A percentile compares a stretch with the other conserved stretches of the same genome.
phyloP scores from a whole-genome alignment of 345 rosid genomes.

The sweet orange (Citrus sinensis) region DVS_A1.0 CM039164.1:17976001-17976500 shows the following conservation, averaged over 20 bases:
- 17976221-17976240: constrained; percentile 6
- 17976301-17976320: background rate
- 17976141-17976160: background rate
- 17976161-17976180: background rate
- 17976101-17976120: background rate
- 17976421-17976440: constrained; percentile 50
- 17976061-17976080: constrained; percentile 82
- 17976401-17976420: constrained; percentile 5
- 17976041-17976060: constrained; percentile 82
- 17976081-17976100: constrained; percentile 8
- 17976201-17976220: background rate
- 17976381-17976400: background rate
- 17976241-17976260: background rate
- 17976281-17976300: background rate
- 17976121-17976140: background rate
- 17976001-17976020: constrained; percentile 74
- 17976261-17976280: background rate
- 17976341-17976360: background rate
- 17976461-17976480: constrained; percentile 66
- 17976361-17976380: background rate
- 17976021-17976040: constrained; percentile 61
- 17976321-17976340: background rate
- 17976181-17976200: background rate
- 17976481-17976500: constrained; percentile 77
- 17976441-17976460: constrained; percentile 71